Evolutionary conservation across 2,329 filamentous ascomycete genomes (phyloP), one percentile per base, ranked within the genome.

Genomic region (Colletotrichum acutatum): DNA sequence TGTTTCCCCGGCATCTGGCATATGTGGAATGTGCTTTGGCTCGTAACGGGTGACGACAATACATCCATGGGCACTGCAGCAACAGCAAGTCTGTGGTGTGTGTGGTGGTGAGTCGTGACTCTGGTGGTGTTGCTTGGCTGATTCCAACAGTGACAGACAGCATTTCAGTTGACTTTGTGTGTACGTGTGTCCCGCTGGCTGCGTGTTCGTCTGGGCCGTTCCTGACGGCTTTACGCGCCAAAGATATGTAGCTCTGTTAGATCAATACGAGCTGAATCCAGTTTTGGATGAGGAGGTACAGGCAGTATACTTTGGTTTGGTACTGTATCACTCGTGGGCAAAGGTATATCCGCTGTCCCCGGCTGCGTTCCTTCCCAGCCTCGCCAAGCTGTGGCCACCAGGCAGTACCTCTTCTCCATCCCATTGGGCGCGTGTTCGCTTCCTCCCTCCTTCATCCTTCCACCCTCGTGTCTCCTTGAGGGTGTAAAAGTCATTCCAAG

Each of bases 251-350:
- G 30, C 30, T 68, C 69, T 74, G 72, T 74, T 74, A 72, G 64
- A 28, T 53, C 53, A 16, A 72, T 72, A 74, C 69, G 68, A 74
- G 72, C 68, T 68, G 58, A 72, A 60, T 66, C 72, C 28, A 66
- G 60, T 53, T 2, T 19, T 54, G 63, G 26, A 8, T 26, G 53
- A 22, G 19, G 3, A 3, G 32, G 19, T 65, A 74, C 72, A 14
- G 24, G 1, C 0, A 6, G 0, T n/a, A 22, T 72, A 74, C 72
- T 37, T n/a, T 6, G 11, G 1, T 0, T 9, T 11, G 7, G 3
- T 49, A 8, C 2, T 11, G 8, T 8, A 1, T 0, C 4, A 0
- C 5, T 16, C 8, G n/a, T 4, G 7, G 1, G 3, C 2, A 0
- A 2, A 53, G 5, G 72, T 74, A 72, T 8, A 26, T 1, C 32